Evolutionary conservation across 1,284 basidiomycete genomes (phyloP), one percentile per base, ranked within the genome.

Genomic region (Pseudozyma hubeiensis): DNA sequence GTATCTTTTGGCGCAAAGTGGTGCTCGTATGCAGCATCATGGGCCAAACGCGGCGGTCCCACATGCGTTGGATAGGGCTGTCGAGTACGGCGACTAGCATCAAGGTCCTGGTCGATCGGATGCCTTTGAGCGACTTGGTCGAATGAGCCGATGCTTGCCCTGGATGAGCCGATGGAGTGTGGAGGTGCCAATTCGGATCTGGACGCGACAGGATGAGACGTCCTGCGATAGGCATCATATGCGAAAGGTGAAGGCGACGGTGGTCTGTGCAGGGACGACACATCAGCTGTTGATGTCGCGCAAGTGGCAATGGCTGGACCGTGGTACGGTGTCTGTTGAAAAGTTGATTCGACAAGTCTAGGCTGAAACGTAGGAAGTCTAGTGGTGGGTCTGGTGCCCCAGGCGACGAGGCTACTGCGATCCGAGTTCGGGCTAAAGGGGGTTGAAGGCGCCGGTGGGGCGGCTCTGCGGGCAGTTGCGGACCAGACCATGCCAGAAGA

Each of bases 201-300:
- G 33, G 39, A 33, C 4, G 54, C 14, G 11, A 37, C 29, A 4
- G 59, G 48, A n/a, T 61, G 56, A 1, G 70, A 64, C 7, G 54
- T 11, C 13, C 51, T 52, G 2, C 64, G 64, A 13, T 52, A 35
- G 2, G 70, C 61, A 44, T 73, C 70, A 35, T 60, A 73, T 1
- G 70, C 70, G 19, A 73, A 73, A 0, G 70, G 70, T 7, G 70
- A 73, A 33, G 70, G 70, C 13, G 70, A 73, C 17, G 60, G 57
- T 30, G 48, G 39, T 3, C 66, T 52, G 5, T 35, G 13, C n/a
- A 34, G 14, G 7, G 64, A 7, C 8, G 24, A 10, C 7, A 30
- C 14, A 5, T 35, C 16, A 40, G 37, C 29, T 17, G 1, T 24
- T 24, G 24, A 24, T 24, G 24, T 24, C 24, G 24, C 24, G 24